Evolutionary conservation across 208 protist species (phyloP).

Genomic region (Trypanosoma platydactyli): DNA sequence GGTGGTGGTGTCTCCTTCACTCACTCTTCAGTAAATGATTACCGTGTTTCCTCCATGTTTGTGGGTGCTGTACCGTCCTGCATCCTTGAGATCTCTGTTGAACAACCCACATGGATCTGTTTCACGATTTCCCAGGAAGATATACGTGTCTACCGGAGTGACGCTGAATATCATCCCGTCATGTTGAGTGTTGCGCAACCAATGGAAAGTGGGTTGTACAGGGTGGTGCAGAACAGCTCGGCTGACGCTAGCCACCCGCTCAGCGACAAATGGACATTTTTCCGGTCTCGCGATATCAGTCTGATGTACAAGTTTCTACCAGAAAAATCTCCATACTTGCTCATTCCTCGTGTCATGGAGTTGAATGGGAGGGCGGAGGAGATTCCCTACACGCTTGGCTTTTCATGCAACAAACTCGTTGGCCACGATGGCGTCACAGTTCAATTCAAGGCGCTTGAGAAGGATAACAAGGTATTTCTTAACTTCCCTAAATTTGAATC

Average conservation of each 20-base stretch:
- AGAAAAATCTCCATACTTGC: conserved; percentile 62
- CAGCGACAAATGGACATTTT: conserved; percentile 78
- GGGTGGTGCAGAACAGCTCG: conserved; percentile 75
- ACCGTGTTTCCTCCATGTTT: conserved; percentile 78
- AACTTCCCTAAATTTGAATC: conserved; percentile 86
- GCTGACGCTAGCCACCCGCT: conserved; percentile 57
- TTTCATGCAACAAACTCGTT: conserved; percentile 58
- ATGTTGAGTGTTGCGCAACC: conserved; percentile 82
- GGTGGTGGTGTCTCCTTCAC: conserved; percentile 80
- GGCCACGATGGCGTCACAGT: conserved; percentile 53
- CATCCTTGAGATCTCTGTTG: conserved; percentile 70
- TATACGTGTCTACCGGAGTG: conserved; percentile 45
- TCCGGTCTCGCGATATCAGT: conserved; percentile 76
- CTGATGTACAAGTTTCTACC: conserved; percentile 60
- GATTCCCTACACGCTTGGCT: conserved; percentile 55
- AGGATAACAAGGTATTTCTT: conserved; percentile 69
- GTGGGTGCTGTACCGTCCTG: conserved; percentile 53
- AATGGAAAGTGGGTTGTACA: conserved; percentile 49
- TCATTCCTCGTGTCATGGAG: conserved; percentile 68
- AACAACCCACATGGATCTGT: conserved; percentile 60
- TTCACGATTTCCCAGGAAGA: conserved; percentile 80
- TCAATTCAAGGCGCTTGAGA: conserved; percentile 55
- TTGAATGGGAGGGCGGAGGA: conserved; percentile 30
- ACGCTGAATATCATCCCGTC: conserved; percentile 65
- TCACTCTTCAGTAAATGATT: conserved; percentile 62